Evolutionary conservation across 2,329 filamentous ascomycete species (phyloP).

Genomic region (Teratosphaeria gauchensis): DNA sequence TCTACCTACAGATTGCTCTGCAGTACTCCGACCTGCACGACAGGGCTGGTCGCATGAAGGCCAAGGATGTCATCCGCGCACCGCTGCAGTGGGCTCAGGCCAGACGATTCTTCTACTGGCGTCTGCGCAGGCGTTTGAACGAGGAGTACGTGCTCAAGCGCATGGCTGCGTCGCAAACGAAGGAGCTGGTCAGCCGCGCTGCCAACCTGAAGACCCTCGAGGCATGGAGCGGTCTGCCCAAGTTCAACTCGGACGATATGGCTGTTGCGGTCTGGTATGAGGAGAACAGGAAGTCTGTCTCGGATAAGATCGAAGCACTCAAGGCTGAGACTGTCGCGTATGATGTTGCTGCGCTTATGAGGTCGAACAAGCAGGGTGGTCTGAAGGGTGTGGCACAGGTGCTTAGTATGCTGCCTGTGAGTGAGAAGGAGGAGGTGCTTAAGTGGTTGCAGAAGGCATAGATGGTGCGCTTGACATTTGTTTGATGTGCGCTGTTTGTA

Average conservation of each 20-base stretch:
- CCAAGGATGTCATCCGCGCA: slow-evolving; percentile 86
- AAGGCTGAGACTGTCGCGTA: slow-evolving; percentile 64
- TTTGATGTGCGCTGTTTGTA: not conserved
- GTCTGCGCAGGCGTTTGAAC: slow-evolving; percentile 87
- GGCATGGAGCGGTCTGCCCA: slow-evolving; percentile 70
- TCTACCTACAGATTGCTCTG: slow-evolving; percentile 90
- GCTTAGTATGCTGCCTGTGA: slow-evolving; percentile 74
- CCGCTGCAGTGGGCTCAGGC: slow-evolving; percentile 78
- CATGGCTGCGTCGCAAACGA: slow-evolving; percentile 49
- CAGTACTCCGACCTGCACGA: slow-evolving; percentile 98
- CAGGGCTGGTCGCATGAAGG: slow-evolving; percentile 93
- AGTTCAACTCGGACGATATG: slow-evolving; percentile 70
- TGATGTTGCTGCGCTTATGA: slow-evolving; percentile 60
- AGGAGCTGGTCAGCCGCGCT: slow-evolving; percentile 31
- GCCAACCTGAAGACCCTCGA: slow-evolving; percentile 63
- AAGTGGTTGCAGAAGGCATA: slow-evolving; percentile 40
- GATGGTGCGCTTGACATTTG: not conserved
- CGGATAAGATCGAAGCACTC: slow-evolving; percentile 73
- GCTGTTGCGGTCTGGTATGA: slow-evolving; percentile 93
- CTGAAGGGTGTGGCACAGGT: slow-evolving; percentile 82
- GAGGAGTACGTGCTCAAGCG: slow-evolving; percentile 95
- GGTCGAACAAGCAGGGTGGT: slow-evolving; percentile 56
- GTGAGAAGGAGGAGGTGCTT: slow-evolving; percentile 77
- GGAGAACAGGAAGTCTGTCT: slow-evolving; percentile 75
- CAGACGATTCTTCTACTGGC: slow-evolving; percentile 99